These are phyloP conservation scores for Phellinidium pouzarii DNA, from an alignment of 1,284 basidiomycete genomes.

Conservation along the genomic window DNA sequence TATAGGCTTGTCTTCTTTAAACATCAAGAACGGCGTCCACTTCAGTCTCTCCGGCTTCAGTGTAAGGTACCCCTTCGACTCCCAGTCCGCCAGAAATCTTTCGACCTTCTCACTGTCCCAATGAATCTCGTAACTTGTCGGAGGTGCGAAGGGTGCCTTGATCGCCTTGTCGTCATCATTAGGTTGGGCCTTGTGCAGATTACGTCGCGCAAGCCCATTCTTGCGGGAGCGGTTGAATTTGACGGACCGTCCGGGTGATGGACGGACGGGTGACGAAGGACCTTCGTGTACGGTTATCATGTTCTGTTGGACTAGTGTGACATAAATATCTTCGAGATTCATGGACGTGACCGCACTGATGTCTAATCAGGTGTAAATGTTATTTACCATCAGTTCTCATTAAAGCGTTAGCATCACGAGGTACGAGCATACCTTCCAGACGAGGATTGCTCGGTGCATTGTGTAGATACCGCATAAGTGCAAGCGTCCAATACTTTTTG, in stretches of 20 bases:
- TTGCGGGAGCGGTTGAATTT: slow-evolving; percentile 65
- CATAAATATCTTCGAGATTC: slow-evolving; percentile 84
- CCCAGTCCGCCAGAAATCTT: slow-evolving; percentile 64
- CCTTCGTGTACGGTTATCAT: slow-evolving; percentile 65
- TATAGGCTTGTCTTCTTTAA: slow-evolving; percentile 39
- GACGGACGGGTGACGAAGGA: slow-evolving; percentile 43
- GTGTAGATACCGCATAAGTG: slow-evolving; percentile 79
- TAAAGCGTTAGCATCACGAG: too few species aligned
- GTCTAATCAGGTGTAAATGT: slow-evolving; percentile 40
- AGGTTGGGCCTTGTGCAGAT: slow-evolving; percentile 53
- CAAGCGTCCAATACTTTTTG: slow-evolving; percentile 90
- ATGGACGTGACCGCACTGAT: slow-evolving; percentile 86
- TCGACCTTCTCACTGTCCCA: slow-evolving; percentile 70
- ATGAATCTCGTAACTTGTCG: slow-evolving; percentile 70
- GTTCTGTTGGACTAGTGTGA: slow-evolving; percentile 68
- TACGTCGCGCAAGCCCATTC: slow-evolving; percentile 54
- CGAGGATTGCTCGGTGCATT: slow-evolving; percentile 53
- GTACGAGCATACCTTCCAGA: slow-evolving; percentile 62
- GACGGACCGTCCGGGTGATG: slow-evolving; percentile 69
- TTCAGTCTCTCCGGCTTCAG: slow-evolving; percentile 84
- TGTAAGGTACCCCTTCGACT: slow-evolving; percentile 74
- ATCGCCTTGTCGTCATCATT: slow-evolving; percentile 38
- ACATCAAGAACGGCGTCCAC: slow-evolving; percentile 90
- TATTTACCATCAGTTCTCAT: slow-evolving; percentile 15
- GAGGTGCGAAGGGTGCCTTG: slow-evolving; percentile 50